phyloP scores from a whole-genome alignment of 202 grass and related monocot species.

The Miscanthus sacchariflorus region DNA sequence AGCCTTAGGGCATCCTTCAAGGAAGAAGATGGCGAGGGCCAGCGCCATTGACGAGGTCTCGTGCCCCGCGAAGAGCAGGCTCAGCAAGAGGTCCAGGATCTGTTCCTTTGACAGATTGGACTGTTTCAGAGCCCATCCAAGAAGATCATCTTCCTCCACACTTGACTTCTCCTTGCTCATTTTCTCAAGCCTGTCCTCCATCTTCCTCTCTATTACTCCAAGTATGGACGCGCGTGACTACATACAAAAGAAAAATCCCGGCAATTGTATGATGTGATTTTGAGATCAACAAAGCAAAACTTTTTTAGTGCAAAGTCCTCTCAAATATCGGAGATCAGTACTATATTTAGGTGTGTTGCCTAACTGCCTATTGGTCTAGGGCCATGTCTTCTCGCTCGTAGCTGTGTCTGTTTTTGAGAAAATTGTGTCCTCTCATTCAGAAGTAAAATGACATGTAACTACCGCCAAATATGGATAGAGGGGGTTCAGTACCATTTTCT shows the following conservation, averaged over 20 bases:
- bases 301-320: neutral
- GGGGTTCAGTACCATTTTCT: neutral
- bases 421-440: constrained; percentile 21
- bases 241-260: neutral
- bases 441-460: constrained; percentile 23
- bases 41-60: constrained; percentile 97
- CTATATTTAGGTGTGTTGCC: constrained; percentile 37
- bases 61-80: constrained; percentile 93
- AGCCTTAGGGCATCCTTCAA: constrained; percentile 81
- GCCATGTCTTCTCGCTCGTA: constrained; percentile 17
- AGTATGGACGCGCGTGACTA: constrained; percentile 90
- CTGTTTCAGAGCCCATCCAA: constrained; percentile 86
- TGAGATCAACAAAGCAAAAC: neutral
- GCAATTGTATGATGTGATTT: constrained; percentile 1
- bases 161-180: constrained; percentile 51
- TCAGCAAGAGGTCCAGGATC: constrained; percentile 93
- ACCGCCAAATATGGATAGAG: neutral
- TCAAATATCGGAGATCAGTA: constrained; percentile 20
- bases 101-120: constrained; percentile 88
- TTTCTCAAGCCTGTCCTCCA: constrained; percentile 74
- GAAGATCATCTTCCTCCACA: constrained; percentile 82
- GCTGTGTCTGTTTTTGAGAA: constrained; percentile 39
- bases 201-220: constrained; percentile 84
- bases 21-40: constrained; percentile 91
- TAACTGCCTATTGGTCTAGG: constrained; percentile 51